Percentiles rank a stretch among this genome's conserved stretches.
phyloP scores from a whole-genome alignment of 768 basidiomycete genomes.

The Pisolithus tinctorius region DNA sequence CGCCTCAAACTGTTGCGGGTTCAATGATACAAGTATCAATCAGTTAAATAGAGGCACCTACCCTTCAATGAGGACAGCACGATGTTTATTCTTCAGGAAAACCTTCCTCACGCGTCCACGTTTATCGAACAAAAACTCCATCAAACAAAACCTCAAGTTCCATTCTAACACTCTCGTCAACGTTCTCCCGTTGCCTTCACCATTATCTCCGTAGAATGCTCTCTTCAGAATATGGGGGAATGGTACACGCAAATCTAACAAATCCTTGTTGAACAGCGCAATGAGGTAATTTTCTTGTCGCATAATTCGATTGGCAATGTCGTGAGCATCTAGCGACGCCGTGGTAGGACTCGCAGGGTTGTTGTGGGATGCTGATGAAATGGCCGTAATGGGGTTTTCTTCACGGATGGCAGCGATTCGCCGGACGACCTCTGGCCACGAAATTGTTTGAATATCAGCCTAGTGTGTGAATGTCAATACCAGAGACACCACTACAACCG shows the following conservation, averaged over 20 bases:
- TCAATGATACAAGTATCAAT: background rate
- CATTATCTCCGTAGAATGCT: constrained; percentile 38
- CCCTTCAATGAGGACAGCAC: constrained; percentile 76
- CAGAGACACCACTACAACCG: background rate
- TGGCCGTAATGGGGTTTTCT: constrained; percentile 86
- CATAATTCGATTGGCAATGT: constrained; percentile 96
- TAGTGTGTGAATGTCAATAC: constrained; percentile 29
- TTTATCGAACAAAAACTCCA: constrained; percentile 92
- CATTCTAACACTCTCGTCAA: constrained; percentile 91
- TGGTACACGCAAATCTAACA: constrained; percentile 83
- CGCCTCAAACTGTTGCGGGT: constrained; percentile 53
- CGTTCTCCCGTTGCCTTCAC: constrained; percentile 64
- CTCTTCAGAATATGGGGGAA: constrained; percentile 54
- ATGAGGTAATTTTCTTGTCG: constrained; percentile 98
- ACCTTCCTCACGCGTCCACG: constrained; percentile 86
- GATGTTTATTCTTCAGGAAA: constrained; percentile 82
- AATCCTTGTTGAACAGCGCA: constrained; percentile 93
- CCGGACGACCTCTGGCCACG: constrained; percentile 92
- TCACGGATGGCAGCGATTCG: constrained; percentile 86
- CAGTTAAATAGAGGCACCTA: constrained; percentile 30
- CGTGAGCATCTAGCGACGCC: constrained; percentile 93
- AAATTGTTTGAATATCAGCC: constrained; percentile 96
- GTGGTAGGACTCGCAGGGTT: constrained; percentile 56
- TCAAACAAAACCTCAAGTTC: constrained; percentile 93
- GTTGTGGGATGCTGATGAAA: constrained; percentile 54